Percentiles rank a stretch among this genome's conserved stretches.
Conservation (phyloP, 768 basidiomycete species). For the Galerina marginata region DNA sequence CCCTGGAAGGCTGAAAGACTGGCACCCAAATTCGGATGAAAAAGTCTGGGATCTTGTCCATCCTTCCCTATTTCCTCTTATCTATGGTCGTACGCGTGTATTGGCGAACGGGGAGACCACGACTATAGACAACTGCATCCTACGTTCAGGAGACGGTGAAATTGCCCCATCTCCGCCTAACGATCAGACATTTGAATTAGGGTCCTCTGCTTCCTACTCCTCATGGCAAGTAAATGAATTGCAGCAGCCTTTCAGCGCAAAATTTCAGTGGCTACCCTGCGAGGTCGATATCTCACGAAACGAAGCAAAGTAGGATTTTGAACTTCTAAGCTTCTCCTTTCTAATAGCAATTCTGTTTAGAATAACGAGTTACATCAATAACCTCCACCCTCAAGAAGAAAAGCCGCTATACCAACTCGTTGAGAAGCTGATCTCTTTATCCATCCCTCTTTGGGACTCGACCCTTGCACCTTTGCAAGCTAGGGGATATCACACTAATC, state of each 20-base stretch:
- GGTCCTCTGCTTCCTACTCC: background rate
- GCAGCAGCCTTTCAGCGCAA: conserved; percentile 27
- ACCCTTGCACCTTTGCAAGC: conserved; percentile 23
- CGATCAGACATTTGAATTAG: background rate
- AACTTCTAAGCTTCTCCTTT: background rate
- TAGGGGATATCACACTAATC: background rate
- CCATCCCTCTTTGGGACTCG: conserved; percentile 39
- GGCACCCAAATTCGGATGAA: conserved; percentile 50
- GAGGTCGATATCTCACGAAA: conserved; percentile 32
- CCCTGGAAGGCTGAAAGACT: conserved; percentile 42
- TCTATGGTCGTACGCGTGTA: conserved; percentile 38
- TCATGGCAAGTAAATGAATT: background rate
- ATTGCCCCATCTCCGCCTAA: conserved; percentile 17
- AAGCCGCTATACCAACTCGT: conserved; percentile 31
- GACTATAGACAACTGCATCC: conserved; percentile 28
- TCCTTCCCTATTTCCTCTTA: conserved; percentile 47
- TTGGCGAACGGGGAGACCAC: conserved; percentile 21
- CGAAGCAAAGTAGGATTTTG: conserved; percentile 22
- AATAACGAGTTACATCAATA: conserved; percentile 49
- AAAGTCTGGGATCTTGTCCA: conserved; percentile 52
- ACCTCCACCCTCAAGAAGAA: conserved; percentile 38
- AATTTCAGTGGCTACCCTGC: conserved; percentile 35
- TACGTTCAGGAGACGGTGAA: conserved; percentile 28
- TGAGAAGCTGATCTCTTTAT: conserved; percentile 29
- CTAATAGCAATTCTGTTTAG: conserved; percentile 13